Conservation (phyloP, 768 basidiomycete species). For the Auricularia auricula-judae region DNA sequence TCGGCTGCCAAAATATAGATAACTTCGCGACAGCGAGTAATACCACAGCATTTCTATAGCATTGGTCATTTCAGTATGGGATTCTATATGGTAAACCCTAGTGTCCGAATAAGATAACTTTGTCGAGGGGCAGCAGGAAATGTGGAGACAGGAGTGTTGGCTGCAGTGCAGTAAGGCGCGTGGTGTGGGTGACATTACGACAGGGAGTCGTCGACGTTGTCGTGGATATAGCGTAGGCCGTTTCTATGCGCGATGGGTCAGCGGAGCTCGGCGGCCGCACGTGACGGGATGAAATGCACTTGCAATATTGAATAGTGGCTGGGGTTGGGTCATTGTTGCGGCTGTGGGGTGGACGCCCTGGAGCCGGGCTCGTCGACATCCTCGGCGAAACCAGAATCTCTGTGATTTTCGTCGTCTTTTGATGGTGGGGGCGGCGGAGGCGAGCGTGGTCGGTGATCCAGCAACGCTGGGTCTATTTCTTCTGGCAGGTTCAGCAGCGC, state of each 20-base stretch:
- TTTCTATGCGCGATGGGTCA: not conserved
- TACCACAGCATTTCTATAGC: too few species aligned
- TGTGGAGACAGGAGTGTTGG: too few species aligned
- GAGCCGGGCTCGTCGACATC: not conserved
- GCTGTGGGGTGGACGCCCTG: not conserved
- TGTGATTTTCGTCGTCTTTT: slow-evolving; percentile 2
- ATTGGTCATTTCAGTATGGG: too few species aligned
- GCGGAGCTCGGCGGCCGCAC: not conserved
- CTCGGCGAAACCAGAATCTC: slow-evolving; percentile 9
- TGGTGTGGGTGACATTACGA: not conserved
- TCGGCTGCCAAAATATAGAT: too few species aligned
- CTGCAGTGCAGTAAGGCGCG: too few species aligned
- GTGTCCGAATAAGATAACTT: too few species aligned
- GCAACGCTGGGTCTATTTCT: not conserved
- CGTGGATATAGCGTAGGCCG: not conserved
- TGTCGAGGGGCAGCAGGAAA: too few species aligned
- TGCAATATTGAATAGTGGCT: not conserved
- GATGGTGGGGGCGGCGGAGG: slow-evolving; percentile 1
- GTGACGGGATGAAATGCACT: not conserved
- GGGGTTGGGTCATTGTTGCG: not conserved
- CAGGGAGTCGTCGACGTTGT: not conserved
- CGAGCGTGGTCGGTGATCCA: not conserved
- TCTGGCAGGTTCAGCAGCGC: not conserved
- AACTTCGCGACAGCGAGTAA: too few species aligned
- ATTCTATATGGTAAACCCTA: too few species aligned